A percentile compares a stretch with the other conserved stretches of the same genome.
These are phyloP conservation scores for Acacia crassicarpa DNA, from an alignment of 306 rosid genomes.

Conservation along the genomic window DNA sequence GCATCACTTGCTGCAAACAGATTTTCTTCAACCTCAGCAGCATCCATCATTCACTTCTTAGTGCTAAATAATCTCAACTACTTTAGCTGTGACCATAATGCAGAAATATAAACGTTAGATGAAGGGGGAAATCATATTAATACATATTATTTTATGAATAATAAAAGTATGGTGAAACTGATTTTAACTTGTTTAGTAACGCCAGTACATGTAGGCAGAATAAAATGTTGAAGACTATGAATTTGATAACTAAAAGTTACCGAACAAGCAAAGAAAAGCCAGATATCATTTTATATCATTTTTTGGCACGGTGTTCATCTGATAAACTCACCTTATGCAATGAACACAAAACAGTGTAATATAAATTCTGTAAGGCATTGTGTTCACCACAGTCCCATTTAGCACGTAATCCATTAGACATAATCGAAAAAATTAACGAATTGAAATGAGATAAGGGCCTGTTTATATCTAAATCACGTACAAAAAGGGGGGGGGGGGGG, in stretches of 20 bases:
- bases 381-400: constrained; percentile 2
- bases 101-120: constrained; percentile 25
- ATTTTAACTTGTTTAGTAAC: not conserved
- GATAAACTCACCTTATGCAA: not conserved
- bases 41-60: constrained; percentile 57
- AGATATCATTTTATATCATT: not conserved
- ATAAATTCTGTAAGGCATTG: not conserved
- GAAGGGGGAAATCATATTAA: not conserved
- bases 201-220: constrained; percentile 1
- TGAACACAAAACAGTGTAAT: not conserved
- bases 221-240: not conserved
- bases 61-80: constrained; percentile 45
- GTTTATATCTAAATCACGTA: constrained; percentile 5
- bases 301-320: constrained; percentile 10
- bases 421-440: not conserved
- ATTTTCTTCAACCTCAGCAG: constrained; percentile 70
- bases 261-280: not conserved
- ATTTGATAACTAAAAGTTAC: not conserved
- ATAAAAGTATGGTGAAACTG: not conserved
- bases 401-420: not conserved
- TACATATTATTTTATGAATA: not conserved
- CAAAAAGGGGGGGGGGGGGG: not conserved
- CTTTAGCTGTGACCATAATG: constrained; percentile 26
- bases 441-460: not conserved
- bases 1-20: constrained; percentile 79